Conservation (phyloP, 177 flowering plant species). For the Vitis hybrid region DNA sequence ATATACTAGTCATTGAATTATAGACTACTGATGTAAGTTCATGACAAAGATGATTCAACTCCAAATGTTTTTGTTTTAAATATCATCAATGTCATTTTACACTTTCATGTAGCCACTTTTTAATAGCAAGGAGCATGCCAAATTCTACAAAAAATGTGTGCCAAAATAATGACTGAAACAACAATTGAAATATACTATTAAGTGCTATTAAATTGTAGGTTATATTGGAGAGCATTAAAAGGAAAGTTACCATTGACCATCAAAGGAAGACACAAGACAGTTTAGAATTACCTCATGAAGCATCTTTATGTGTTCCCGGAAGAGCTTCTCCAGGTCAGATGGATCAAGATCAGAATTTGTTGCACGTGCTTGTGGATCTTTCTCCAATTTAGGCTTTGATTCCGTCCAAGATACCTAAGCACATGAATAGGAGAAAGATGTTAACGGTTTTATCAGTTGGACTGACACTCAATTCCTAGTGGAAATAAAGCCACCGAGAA, state of each 20-base stretch:
- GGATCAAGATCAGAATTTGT: slow-evolving; percentile 70
- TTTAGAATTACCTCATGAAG: slow-evolving; percentile 64
- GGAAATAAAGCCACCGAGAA: neutral
- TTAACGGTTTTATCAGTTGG: neutral
- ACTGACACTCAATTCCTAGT: too few species aligned
- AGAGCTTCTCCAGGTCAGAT: slow-evolving; percentile 85
- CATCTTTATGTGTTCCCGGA: slow-evolving; percentile 83
- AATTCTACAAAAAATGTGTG: neutral
- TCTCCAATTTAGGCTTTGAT: slow-evolving; percentile 77
- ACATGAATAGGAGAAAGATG: slow-evolving; percentile 2
- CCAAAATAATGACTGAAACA: slow-evolving; percentile 26
- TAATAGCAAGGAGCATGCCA: too few species aligned
- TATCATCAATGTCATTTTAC: too few species aligned
- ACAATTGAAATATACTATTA: neutral
- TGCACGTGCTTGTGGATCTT: slow-evolving; percentile 96
- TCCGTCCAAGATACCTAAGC: slow-evolving; percentile 94
- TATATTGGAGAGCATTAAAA: neutral
- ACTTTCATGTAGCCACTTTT: too few species aligned
- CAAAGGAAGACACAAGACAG: neutral
- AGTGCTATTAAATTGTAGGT: neutral
- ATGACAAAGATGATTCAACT: too few species aligned
- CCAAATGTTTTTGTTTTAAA: too few species aligned
- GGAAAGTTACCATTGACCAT: neutral
- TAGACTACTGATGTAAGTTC: too few species aligned
- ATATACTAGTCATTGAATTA: too few species aligned